Evolutionary conservation across 2,329 filamentous ascomycete genomes (phyloP).

Genomic region (Magnaporthales sp.): DNA sequence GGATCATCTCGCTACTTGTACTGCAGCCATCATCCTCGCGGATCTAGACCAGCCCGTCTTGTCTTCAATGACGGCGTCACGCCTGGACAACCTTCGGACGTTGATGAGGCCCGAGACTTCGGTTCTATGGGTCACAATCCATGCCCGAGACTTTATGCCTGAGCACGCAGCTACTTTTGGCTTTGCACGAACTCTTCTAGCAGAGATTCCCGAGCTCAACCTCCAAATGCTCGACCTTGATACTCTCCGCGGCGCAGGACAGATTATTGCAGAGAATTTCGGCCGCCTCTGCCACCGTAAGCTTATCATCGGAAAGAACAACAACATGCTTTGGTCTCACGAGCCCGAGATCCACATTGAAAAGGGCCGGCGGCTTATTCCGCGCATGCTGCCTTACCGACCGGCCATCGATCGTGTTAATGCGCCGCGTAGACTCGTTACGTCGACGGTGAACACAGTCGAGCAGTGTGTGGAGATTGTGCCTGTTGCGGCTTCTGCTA

Average conservation of each 20-base stretch:
- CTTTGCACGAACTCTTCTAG: constrained; percentile 20
- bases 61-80: constrained; percentile 21
- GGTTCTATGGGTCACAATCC: constrained; percentile 22
- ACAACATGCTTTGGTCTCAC: constrained; percentile 16
- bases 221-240: constrained; percentile 23
- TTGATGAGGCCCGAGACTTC: constrained; percentile 19
- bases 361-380: constrained; percentile 21
- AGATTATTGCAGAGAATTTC: constrained; percentile 14
- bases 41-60: constrained; percentile 27
- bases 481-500: constrained; percentile 1
- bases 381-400: constrained; percentile 29
- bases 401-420: constrained; percentile 28
- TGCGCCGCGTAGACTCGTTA: constrained; percentile 25
- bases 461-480: constrained; percentile 20
- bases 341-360: constrained; percentile 31
- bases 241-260: constrained; percentile 4
- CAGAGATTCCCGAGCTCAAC: constrained; percentile 20
- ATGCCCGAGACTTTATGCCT: constrained; percentile 13
- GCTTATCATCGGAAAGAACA: not conserved
- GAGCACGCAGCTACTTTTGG: constrained; percentile 22
- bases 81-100: constrained; percentile 17
- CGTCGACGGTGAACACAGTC: constrained; percentile 22
- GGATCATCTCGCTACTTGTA: constrained; percentile 14
- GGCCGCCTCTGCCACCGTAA: constrained; percentile 11
- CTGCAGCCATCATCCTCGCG: constrained; percentile 23